These are phyloP conservation scores for Symbiodinium natans DNA, from an alignment of 73 alveolate species.

Conservation along the genomic window DNA sequence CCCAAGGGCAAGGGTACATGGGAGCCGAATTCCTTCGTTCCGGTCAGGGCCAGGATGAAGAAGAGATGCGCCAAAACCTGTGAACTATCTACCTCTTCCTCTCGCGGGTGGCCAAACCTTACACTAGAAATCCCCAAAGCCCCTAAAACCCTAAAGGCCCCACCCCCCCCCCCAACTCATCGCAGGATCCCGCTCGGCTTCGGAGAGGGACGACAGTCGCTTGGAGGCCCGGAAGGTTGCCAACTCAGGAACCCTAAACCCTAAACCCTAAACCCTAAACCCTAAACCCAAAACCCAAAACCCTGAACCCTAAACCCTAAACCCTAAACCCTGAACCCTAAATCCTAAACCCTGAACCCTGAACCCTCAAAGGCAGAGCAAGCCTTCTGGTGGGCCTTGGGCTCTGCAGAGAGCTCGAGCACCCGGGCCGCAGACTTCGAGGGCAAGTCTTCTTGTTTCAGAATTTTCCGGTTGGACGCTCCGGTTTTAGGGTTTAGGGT, in stretches of 20 bases:
- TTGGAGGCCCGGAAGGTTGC: not conserved
- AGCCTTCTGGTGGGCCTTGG: slow-evolving; percentile 83
- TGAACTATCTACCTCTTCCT: too few relatives aligned
- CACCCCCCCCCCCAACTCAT: not conserved
- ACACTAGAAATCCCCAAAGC: too few relatives aligned
- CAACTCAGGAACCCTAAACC: not conserved
- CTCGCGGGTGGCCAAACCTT: too few relatives aligned
- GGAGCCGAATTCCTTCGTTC: too few relatives aligned
- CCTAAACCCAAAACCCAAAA: too few relatives aligned
- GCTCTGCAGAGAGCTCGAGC: slow-evolving; percentile 78
- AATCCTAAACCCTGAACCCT: too few relatives aligned
- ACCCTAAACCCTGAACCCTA: not conserved
- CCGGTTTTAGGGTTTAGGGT: not conserved
- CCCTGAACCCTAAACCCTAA: not conserved
- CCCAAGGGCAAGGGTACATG: too few relatives aligned
- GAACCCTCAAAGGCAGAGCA: not conserved
- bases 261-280: not conserved
- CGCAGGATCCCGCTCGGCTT: not conserved
- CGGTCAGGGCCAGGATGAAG: too few relatives aligned
- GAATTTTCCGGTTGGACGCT: too few relatives aligned
- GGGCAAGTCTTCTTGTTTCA: too few relatives aligned
- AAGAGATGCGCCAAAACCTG: too few relatives aligned
- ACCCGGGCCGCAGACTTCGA: not conserved
- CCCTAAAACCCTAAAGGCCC: not conserved
- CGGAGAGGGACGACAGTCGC: not conserved